Base-by-base conservation (phyloP, 2,329 filamentous ascomycete species). In the Trichoderma semiorbis region DNA sequence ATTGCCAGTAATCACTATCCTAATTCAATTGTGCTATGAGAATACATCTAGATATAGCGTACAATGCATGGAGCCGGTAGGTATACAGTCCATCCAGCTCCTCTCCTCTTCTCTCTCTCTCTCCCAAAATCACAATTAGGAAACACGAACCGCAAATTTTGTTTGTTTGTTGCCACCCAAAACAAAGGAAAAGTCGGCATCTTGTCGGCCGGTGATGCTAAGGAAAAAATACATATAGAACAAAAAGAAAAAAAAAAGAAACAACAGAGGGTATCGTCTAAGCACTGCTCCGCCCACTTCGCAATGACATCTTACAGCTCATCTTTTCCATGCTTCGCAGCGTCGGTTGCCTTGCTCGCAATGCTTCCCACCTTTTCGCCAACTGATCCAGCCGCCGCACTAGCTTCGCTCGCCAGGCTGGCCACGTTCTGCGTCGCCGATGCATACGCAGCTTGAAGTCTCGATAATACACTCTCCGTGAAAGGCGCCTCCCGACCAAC, bases 401-500 rank as follows among this genome's bases (percentile, higher is more conserved):
- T 79, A 8, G 80, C 81, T 32, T 81, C 77, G 69, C 75, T 80
- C 11, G 79, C 81, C 55, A 81, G 73, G 72, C 83, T 86, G 12
- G 85, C 85, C 8, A 86, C 83, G 0, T 85, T 89, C 0, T 89
- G 85, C 2, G 87, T 82, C 1, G 90, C 91, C 0, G 90, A 93
- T 28, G 89, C 88, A 77, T 95, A 96, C 0, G 90, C 92, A 3
- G 88, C 90, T 70, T 89, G 88, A 14, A 97, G 85, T 66, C 92
- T 88, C 67, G 85, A 89, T 81, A 94, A 89, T 3, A 95, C 91
- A 72, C 92, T 94, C 77, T 97, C 92, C 0, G 91, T 94, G 77
- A 94, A 97, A 16, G 90, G 89, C 0, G 93, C 91, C 78, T 97
- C 93, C 79, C 91, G 93, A 68, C 92, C 94, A 53, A 87, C 82